These are phyloP conservation scores for Russula virescens DNA, from an alignment of 768 basidiomycete genomes.

Conservation along the genomic window DNA sequence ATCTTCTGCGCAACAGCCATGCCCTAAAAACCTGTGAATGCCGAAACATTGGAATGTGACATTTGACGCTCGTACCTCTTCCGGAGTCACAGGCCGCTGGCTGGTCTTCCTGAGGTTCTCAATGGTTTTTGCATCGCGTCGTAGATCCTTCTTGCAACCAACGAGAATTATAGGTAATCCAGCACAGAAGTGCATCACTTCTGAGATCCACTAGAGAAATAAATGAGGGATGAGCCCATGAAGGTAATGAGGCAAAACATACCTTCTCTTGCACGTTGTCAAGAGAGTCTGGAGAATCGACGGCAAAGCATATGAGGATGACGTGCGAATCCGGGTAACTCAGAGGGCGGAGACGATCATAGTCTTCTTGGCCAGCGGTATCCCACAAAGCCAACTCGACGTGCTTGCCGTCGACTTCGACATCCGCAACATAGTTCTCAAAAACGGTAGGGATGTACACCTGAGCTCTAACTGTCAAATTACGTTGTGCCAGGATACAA, in stretches of 20 bases:
- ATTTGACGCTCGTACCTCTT: constrained; percentile 56
- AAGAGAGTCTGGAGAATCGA: constrained; percentile 95
- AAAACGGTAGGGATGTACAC: constrained; percentile 99
- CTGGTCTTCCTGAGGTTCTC: constrained; percentile 92
- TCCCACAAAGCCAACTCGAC: constrained; percentile 99
- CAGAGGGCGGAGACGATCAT: constrained; percentile 95
- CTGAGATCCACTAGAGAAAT: constrained; percentile 83
- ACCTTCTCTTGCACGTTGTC: constrained; percentile 99
- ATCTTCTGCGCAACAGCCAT: constrained; percentile 96
- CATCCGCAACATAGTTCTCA: constrained; percentile 99
- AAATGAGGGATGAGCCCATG: not conserved
- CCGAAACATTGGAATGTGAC: not conserved
- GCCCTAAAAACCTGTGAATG: constrained; percentile 47
- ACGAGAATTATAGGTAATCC: constrained; percentile 95
- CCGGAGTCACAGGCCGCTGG: constrained; percentile 90
- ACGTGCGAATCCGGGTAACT: constrained; percentile 99
- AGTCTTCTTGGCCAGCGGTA: constrained; percentile 99
- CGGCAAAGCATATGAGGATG: constrained; percentile 98
- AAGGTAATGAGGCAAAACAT: constrained; percentile 28
- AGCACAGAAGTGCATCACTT: constrained; percentile 96
- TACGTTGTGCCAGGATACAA: not conserved
- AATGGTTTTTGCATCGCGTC: constrained; percentile 87
- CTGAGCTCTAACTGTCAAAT: constrained; percentile 37
- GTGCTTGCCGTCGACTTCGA: constrained; percentile 97
- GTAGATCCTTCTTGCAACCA: constrained; percentile 98